Conservation (phyloP, 495 filamentous ascomycete genomes). For the Acidomyces sp. region DNA sequence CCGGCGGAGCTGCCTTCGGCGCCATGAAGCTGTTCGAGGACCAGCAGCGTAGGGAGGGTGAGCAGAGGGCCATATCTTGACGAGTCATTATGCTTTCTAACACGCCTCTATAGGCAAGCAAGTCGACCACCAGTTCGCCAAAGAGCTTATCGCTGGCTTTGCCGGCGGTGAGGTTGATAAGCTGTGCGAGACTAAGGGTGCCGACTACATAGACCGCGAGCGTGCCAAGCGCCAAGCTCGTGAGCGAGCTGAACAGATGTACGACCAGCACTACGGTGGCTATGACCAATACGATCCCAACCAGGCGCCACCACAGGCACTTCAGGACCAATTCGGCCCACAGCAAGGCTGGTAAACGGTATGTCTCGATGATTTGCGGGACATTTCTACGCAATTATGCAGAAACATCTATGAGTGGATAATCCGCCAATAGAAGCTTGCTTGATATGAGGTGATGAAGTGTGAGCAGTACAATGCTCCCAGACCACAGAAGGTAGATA, state of each 20-base stretch:
- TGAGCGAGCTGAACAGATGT: constrained; percentile 43
- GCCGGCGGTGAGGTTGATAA: constrained; percentile 67
- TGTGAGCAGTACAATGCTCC: too few relatives aligned
- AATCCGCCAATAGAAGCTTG: too few relatives aligned
- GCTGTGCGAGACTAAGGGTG: constrained; percentile 64
- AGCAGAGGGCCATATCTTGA: too few relatives aligned
- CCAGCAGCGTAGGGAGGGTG: constrained; percentile 58
- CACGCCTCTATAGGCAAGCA: constrained; percentile 43
- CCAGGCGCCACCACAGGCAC: background rate
- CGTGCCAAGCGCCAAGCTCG: constrained; percentile 53
- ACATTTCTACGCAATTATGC: too few relatives aligned
- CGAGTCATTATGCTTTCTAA: constrained; percentile 11
- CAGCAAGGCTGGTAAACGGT: too few relatives aligned
- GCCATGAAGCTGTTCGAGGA: constrained; percentile 73
- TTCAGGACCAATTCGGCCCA: constrained; percentile 5
- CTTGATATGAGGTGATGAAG: too few relatives aligned
- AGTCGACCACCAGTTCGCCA: constrained; percentile 61
- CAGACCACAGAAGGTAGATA: too few relatives aligned
- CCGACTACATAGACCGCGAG: constrained; percentile 54
- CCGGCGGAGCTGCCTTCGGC: constrained; percentile 65
- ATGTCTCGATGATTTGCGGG: too few relatives aligned
- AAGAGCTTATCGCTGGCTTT: constrained; percentile 59
- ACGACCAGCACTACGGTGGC: constrained; percentile 42
- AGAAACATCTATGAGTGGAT: too few relatives aligned
- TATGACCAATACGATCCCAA: constrained; percentile 23